These are phyloP conservation scores for Talaromyces verruculosus DNA, from an alignment of 2,329 filamentous ascomycete species.

Conservation along the genomic window DNA sequence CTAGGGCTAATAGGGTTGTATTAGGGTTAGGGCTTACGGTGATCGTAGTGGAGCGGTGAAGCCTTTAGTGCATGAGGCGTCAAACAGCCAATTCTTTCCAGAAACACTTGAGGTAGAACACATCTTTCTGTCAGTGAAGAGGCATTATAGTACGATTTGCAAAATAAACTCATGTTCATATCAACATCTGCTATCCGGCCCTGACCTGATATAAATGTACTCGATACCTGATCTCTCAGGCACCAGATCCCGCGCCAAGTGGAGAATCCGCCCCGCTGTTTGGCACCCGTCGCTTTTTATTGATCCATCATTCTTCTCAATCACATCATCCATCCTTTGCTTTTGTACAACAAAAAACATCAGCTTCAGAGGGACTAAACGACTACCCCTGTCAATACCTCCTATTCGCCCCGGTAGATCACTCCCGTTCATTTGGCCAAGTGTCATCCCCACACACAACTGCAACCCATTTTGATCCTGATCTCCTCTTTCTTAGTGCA, in stretches of 20 bases:
- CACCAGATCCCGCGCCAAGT: neutral
- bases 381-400: neutral
- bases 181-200: neutral
- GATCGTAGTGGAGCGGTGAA: neutral
- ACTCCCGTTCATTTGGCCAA: neutral
- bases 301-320: neutral
- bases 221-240: neutral
- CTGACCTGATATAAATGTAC: neutral
- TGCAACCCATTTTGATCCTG: neutral
- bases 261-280: neutral
- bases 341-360: constrained; percentile 2
- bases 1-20: neutral
- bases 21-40: neutral
- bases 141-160: neutral
- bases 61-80: neutral
- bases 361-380: neutral
- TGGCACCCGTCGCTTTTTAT: neutral
- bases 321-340: constrained; percentile 8
- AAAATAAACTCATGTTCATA: neutral
- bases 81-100: neutral
- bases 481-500: neutral
- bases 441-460: neutral
- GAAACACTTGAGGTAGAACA: neutral
- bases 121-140: neutral
- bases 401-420: neutral